A percentile compares a stretch with the other conserved stretches of the same genome.
Conservation (phyloP, 2,329 filamentous ascomycete genomes). For the Neoarthrinium moseri region DNA sequence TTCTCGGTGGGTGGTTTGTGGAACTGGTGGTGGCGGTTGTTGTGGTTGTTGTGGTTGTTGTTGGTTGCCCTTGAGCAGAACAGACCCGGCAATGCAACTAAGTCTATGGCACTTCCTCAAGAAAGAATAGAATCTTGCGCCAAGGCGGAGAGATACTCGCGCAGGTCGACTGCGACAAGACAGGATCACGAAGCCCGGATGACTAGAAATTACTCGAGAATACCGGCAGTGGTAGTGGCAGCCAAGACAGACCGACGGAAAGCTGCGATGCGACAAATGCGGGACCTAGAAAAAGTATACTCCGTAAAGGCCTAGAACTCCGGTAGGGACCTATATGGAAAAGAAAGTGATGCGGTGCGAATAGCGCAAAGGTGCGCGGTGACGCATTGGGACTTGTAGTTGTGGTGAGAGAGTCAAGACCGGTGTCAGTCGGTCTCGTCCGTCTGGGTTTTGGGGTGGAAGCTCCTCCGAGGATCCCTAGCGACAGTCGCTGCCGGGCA, state of each 20-base stretch:
- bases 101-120: conserved; percentile 1
- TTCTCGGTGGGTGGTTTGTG: not conserved
- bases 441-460: no score
- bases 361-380: not conserved
- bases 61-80: not conserved
- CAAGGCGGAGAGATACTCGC: conserved; percentile 2
- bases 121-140: not conserved
- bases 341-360: conserved; percentile 5
- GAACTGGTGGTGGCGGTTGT: not conserved
- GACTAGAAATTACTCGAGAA: conserved; percentile 1
- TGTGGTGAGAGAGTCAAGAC: conserved; percentile 4
- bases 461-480: no score
- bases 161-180: conserved; percentile 7
- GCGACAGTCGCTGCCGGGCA: no score
- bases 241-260: no score
- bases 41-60: not conserved
- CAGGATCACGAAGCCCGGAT: not conserved
- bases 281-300: conserved; percentile 1
- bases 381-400: conserved; percentile 6
- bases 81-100: no score
- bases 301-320: conserved; percentile 8
- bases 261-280: no score
- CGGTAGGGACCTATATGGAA: conserved; percentile 4
- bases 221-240: no score
- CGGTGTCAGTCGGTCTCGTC: not conserved